These are phyloP conservation scores for Schwanniomyces pseudopolymorphus DNA, from an alignment of 805 yeast species.

Conservation along the genomic window DNA sequence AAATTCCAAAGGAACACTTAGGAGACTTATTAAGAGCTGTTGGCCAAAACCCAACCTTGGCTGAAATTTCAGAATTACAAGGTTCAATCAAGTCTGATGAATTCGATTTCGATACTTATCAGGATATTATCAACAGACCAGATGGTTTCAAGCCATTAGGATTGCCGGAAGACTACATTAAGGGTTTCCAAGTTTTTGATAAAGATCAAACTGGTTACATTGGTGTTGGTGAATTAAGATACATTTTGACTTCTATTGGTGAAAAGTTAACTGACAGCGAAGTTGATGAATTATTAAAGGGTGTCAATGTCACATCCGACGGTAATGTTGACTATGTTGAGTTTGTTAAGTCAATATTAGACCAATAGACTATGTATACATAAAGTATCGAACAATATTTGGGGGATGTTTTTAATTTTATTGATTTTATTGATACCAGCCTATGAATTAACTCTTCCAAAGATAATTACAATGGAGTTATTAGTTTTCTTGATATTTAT, in stretches of 20 bases:
- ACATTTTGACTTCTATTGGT: conserved; percentile 92
- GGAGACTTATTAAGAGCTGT: conserved; percentile 96
- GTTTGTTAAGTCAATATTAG: conserved; percentile 89
- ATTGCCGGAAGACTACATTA: conserved; percentile 86
- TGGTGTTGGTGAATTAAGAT: conserved; percentile 95
- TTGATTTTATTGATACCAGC: conserved; percentile 1
- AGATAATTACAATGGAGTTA: background rate
- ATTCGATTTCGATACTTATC: conserved; percentile 75
- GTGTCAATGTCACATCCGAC: conserved; percentile 89
- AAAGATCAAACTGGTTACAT: conserved; percentile 94
- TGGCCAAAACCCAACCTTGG: conserved; percentile 96
- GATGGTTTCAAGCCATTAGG: conserved; percentile 87
- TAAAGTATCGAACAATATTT: background rate
- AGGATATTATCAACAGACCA: conserved; percentile 76
- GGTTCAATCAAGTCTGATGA: conserved; percentile 45
- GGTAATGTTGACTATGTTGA: conserved; percentile 94
- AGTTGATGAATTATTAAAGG: conserved; percentile 94
- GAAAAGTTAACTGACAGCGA: conserved; percentile 88
- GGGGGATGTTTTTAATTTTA: background rate
- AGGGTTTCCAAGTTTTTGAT: conserved; percentile 93
- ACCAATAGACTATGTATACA: conserved; percentile 52
- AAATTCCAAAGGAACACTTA: conserved; percentile 76
- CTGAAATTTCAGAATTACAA: conserved; percentile 65
- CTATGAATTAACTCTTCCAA: background rate
- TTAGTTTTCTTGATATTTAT: background rate